phyloP scores from a whole-genome alignment of 306 rosid species.

The Cucurbita argyrosperma region DNA sequence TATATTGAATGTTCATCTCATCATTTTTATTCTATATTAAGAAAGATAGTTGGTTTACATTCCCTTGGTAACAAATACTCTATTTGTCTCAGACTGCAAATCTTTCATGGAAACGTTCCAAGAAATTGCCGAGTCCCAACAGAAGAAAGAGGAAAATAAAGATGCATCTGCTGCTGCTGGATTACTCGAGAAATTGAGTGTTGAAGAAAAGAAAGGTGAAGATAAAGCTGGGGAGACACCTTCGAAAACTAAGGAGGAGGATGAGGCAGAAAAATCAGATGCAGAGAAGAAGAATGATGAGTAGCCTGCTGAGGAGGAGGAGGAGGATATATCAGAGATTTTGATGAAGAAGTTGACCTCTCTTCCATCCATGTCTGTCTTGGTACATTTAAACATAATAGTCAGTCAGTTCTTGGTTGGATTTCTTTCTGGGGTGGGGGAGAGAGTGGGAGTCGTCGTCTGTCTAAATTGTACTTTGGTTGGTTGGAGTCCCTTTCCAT shows the following conservation, averaged over 20 bases:
- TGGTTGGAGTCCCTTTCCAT: neutral
- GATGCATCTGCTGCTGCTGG: constrained; percentile 59
- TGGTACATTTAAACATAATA: neutral
- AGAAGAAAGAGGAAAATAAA: constrained; percentile 35
- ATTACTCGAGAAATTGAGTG: constrained; percentile 60
- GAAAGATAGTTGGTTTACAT: neutral
- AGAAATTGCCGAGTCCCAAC: constrained; percentile 84
- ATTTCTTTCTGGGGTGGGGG: neutral
- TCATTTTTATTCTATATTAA: neutral
- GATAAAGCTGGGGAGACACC: constrained; percentile 20
- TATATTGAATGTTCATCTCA: neutral
- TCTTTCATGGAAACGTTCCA: constrained; percentile 76
- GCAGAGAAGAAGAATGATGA: constrained; percentile 41
- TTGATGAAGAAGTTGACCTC: neutral
- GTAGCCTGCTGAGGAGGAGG: constrained; percentile 19
- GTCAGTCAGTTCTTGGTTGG: neutral
- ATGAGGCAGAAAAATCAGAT: constrained; percentile 20
- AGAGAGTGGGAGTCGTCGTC: neutral
- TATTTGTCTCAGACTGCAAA: constrained; percentile 42
- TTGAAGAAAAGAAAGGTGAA: constrained; percentile 47
- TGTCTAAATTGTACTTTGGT: neutral
- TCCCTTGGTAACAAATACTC: neutral
- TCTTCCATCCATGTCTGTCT: constrained; percentile 2
- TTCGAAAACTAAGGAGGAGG: constrained; percentile 10
- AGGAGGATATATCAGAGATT: neutral